Base-by-base conservation (phyloP, 1,284 basidiomycete genomes). In the Ustilago tritici region DNA sequence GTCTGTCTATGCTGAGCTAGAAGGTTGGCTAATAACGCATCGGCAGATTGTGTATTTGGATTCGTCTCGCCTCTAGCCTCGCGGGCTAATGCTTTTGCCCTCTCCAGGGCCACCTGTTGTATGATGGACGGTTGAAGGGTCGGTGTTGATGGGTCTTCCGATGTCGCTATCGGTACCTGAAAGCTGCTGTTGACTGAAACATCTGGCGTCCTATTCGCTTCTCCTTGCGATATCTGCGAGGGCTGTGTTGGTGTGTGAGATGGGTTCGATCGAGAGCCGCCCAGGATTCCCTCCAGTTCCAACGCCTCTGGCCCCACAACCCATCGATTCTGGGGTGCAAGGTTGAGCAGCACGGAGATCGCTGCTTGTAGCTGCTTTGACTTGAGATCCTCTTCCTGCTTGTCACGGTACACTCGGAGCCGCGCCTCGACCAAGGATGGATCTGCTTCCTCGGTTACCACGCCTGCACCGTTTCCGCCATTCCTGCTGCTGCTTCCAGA, bases 241-340 rank as follows among this genome's bases (percentile, higher is more conserved):
- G 60, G 5, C 12, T 56, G 11, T 35, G 66, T 31, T 31, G 43
- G 17, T 31, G 55, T 12, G n/a, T 50, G 41, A 10, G 62, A 11
- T 15, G 52, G 1, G 19, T 35, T 35, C n/a, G 59, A 7, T n/a
- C 19, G 56, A 2, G 46, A 61, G 38, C 52, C 64, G n/a, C 79
- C 70, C 47, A 83, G 38, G 32, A 83, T 79, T 4, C 41, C 50
- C 28, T 81, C 70, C 47, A 83, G 35, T 28, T 77, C 70, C 23
- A 82, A 53, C 7, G 70, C 82, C 46, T 83, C 82, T 7, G 67
- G 61, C 0, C 82, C 82, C 14, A 74, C 70, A 1, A 83, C 58
- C 81, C 81, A 82, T 5, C 78, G 70, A 12, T 73, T 74, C 34
- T 69, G 65, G 32, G 82, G 66, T 14, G 82, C 80, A 14, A 82